Evolutionary conservation across 225 moss, liverwort and hornwort species (phyloP).

Genomic region (Marchantia paleacea): DNA sequence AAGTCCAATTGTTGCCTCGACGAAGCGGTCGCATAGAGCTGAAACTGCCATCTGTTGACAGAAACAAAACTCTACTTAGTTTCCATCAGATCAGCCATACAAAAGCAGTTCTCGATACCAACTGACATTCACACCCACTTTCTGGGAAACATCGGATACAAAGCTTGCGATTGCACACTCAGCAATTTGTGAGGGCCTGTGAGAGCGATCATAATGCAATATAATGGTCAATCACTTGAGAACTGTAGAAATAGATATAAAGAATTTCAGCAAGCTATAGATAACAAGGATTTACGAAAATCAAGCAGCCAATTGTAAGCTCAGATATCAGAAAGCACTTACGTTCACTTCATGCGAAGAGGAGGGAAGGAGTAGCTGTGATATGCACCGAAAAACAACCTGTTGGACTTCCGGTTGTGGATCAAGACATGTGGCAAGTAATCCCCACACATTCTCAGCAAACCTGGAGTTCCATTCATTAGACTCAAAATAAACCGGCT

Average conservation of each 20-base stretch:
- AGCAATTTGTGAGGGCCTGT: not conserved
- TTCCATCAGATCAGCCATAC: not conserved
- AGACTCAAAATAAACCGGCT: not conserved
- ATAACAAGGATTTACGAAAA: not conserved
- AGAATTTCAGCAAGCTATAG: not conserved
- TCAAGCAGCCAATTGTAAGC: not conserved
- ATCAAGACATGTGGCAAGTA: conserved; percentile 40
- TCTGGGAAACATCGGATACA: not conserved
- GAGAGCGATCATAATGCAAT: not conserved
- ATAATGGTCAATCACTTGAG: too few species aligned
- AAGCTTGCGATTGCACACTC: not conserved
- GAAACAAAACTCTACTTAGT: not conserved
- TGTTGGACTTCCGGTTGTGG: conserved; percentile 38
- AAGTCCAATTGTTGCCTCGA: conserved; percentile 23
- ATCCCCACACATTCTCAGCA: conserved; percentile 28
- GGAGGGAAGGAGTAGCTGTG: conserved; percentile 10
- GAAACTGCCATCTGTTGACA: conserved; percentile 21
- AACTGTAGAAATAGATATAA: not conserved
- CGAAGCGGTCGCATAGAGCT: conserved; percentile 32
- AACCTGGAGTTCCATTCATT: conserved; percentile 22
- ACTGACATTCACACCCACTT: not conserved
- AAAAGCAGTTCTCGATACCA: not conserved
- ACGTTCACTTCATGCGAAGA: conserved; percentile 27
- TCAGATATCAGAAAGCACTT: not conserved
- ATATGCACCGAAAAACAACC: conserved; percentile 25